These are phyloP conservation scores for Lyophyllum shimeji DNA, from an alignment of 768 basidiomycete genomes.

Conservation along the genomic window DNA sequence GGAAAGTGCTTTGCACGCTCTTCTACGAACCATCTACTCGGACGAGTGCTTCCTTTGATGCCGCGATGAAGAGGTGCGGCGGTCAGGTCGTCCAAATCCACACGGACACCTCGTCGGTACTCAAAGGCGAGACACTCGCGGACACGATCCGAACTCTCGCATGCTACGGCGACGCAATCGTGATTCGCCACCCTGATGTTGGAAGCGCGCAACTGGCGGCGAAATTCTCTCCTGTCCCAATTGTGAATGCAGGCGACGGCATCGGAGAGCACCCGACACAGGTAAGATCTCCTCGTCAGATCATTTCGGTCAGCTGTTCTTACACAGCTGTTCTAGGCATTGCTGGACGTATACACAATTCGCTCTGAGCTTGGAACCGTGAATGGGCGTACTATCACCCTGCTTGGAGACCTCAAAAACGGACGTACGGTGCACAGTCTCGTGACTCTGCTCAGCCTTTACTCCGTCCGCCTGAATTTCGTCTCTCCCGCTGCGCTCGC, in stretches of 20 bases:
- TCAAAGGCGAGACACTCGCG: conserved; percentile 90
- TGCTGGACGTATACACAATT: conserved; percentile 91
- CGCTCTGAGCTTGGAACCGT: conserved; percentile 97
- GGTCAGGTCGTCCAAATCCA: conserved; percentile 90
- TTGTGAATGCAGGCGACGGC: conserved; percentile 97
- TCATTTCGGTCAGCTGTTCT: neutral
- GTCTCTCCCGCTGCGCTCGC: conserved; percentile 83
- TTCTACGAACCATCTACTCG: conserved; percentile 98
- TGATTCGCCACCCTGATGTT: conserved; percentile 90
- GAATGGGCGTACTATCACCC: conserved; percentile 90
- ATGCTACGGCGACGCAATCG: conserved; percentile 94
- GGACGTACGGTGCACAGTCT: conserved; percentile 97
- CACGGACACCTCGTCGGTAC: conserved; percentile 81
- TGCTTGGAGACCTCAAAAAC: conserved; percentile 96
- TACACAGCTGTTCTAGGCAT: conserved; percentile 48
- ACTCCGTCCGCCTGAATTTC: conserved; percentile 93
- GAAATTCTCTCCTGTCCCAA: conserved; percentile 92
- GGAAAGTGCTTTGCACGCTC: conserved; percentile 85
- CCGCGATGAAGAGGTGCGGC: conserved; percentile 98
- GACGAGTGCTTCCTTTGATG: conserved; percentile 94
- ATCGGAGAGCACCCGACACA: conserved; percentile 97
- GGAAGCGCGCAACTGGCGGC: conserved; percentile 96
- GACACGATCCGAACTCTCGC: conserved; percentile 94
- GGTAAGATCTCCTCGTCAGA: conserved; percentile 39
- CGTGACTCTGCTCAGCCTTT: conserved; percentile 87